Evolutionary conservation across 805 yeast genomes (phyloP).

Genomic region (Isabelozyma gotoi): DNA sequence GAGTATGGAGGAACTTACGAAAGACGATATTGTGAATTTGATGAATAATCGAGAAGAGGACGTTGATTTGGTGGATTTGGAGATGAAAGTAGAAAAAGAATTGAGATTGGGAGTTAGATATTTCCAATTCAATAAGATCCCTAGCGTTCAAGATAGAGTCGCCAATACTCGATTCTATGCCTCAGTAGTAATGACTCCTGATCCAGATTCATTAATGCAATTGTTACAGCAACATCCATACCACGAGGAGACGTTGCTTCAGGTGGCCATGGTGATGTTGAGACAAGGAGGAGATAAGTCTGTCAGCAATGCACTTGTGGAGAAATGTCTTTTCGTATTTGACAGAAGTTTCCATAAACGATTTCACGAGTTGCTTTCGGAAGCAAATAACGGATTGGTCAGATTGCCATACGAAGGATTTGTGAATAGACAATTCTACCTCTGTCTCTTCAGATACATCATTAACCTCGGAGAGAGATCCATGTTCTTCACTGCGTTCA

Average conservation of each 20-base stretch:
- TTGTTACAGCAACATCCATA: constrained; percentile 65
- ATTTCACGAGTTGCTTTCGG: constrained; percentile 45
- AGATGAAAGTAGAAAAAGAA: constrained; percentile 31
- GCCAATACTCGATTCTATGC: constrained; percentile 56
- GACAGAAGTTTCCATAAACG: constrained; percentile 68
- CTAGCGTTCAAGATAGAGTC: constrained; percentile 28
- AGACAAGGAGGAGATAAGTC: constrained; percentile 74
- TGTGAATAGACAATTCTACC: constrained; percentile 73
- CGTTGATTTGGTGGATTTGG: constrained; percentile 23
- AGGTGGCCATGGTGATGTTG: constrained; percentile 69
- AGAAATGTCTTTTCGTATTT: constrained; percentile 74
- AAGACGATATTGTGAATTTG: constrained; percentile 35
- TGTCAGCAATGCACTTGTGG: constrained; percentile 71
- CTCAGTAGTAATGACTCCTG: constrained; percentile 70
- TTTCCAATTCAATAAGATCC: constrained; percentile 52
- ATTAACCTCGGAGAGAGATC: constrained; percentile 72
- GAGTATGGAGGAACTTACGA: constrained; percentile 53
- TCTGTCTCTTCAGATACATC: constrained; percentile 72
- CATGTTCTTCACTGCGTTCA: constrained; percentile 73
- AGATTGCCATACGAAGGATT: constrained; percentile 76
- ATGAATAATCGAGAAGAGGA: constrained; percentile 35
- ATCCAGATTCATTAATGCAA: constrained; percentile 68
- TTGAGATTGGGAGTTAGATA: constrained; percentile 47
- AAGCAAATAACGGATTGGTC: constrained; percentile 54
- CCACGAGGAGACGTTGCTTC: constrained; percentile 75